A percentile compares a stretch with the other conserved stretches of the same genome.
Conservation (phyloP, 257 asterid genomes). For the Nemophila menziesii region DNA sequence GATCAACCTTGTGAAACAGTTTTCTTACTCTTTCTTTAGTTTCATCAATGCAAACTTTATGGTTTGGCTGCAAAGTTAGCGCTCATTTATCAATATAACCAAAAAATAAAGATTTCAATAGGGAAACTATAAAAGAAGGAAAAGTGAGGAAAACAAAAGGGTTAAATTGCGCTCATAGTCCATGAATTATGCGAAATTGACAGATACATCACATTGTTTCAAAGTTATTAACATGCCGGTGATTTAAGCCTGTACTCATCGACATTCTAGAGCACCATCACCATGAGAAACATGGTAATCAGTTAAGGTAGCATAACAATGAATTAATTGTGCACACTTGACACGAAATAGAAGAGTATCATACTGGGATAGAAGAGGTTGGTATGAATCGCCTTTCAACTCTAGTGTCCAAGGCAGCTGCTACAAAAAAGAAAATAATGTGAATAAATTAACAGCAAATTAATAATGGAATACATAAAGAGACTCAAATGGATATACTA, state of each 20-base stretch:
- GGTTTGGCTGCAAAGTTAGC: slow-evolving; percentile 12
- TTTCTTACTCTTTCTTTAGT: slow-evolving; percentile 42
- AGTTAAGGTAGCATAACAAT: no score
- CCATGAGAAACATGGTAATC: no score
- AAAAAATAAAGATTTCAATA: background rate
- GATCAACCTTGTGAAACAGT: slow-evolving; percentile 35
- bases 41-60: slow-evolving; percentile 36
- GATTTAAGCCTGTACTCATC: no score
- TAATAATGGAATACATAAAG: background rate
- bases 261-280: no score
- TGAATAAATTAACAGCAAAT: background rate
- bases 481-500: background rate
- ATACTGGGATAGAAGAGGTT: slow-evolving; percentile 20
- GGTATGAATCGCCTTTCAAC: slow-evolving; percentile 15
- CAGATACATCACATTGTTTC: no score
- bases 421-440: slow-evolving; percentile 15
- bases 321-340: no score
- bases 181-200: no score
- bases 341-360: no score
- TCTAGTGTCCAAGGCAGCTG: slow-evolving; percentile 33
- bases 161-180: no score
- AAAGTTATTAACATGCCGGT: no score
- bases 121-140: background rate
- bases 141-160: background rate
- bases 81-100: slow-evolving; percentile 2